phyloP scores from a whole-genome alignment of 257 asterid genomes.

The Nicotiana noctiflora region DNA sequence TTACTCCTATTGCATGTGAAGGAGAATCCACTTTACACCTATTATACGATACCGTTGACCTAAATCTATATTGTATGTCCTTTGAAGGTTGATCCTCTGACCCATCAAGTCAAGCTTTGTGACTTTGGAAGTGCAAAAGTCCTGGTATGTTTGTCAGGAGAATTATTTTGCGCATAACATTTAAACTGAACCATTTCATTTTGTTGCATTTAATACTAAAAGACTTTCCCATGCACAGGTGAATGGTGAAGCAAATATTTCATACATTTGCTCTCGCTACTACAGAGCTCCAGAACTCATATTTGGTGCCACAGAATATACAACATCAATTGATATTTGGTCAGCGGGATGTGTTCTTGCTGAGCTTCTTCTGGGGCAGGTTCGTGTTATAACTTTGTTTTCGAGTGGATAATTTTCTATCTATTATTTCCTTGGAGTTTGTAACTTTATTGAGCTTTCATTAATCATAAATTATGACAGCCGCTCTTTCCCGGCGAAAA shows the following conservation, averaged over 20 bases:
- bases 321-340: conserved; percentile 82
- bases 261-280: conserved; percentile 91
- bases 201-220: conserved; percentile 15
- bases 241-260: conserved; percentile 80
- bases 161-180: not conserved
- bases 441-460: not conserved
- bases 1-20: conserved; percentile 24
- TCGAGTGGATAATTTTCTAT: conserved; percentile 1
- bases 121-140: conserved; percentile 96
- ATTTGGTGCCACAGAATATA: conserved; percentile 86
- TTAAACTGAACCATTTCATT: not conserved
- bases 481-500: conserved; percentile 92
- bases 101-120: conserved; percentile 92
- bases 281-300: conserved; percentile 93
- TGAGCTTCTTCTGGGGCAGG: conserved; percentile 91
- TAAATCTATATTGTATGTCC: conserved; percentile 16
- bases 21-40: not conserved
- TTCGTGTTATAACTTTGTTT: conserved; percentile 21
- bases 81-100: conserved; percentile 84
- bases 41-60: not conserved
- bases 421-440: not conserved
- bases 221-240: conserved; percentile 39
- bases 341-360: conserved; percentile 94
- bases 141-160: conserved; percentile 40
- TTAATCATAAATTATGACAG: conserved; percentile 31